Evolutionary conservation across 1,139 yeast genomes (phyloP), one percentile per base, ranked within the genome.

Genomic region (Protomyces lactucae-debilis): DNA sequence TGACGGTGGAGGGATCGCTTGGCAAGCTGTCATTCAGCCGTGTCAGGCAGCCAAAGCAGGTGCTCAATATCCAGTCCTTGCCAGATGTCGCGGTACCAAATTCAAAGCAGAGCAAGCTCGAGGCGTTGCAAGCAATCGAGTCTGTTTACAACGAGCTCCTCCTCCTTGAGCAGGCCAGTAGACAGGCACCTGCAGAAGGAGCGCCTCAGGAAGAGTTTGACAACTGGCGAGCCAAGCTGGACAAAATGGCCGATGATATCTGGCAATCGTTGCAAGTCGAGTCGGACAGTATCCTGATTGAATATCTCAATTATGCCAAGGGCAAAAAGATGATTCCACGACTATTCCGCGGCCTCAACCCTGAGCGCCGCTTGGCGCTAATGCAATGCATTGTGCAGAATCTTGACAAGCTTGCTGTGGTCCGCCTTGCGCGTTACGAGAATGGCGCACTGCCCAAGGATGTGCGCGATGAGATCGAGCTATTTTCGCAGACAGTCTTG

Each of bases 311-410:
- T 53, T 89, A 87, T 73, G 89, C 88, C 72, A 93, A 93, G 77
- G 95, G 96, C 66, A 85, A 90, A 78, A 92, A 90, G 75, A 82
- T 91, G 54, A 85, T 93, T 77, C 92, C 93, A 57, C 85, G 99
- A 76, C 82, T 90, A 67, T 90, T 91, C 80, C 87, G 91, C 73
- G 90, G 91, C 74, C 81, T 93, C 72, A 79, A 83, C 57, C 82
- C 87, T 70, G 91, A 88, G 71, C 95, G 90, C 73, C 85, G 89
- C 68, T 79, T 89, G 70, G 86, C 95, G 36, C 81, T 90, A 66
- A 83, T 89, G 61, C 89, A 95, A 46, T 83, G 89, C 68, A 80
- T 93, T 52, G 87, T 91, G 81, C 85, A 90, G 52, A 88, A 91
- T 73, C 80, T 93, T 72, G 92, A 90, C 69, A 85, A 88, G 70